Conservation (phyloP, 2,329 filamentous ascomycete species). For the Alternaria gaisen region DNA sequence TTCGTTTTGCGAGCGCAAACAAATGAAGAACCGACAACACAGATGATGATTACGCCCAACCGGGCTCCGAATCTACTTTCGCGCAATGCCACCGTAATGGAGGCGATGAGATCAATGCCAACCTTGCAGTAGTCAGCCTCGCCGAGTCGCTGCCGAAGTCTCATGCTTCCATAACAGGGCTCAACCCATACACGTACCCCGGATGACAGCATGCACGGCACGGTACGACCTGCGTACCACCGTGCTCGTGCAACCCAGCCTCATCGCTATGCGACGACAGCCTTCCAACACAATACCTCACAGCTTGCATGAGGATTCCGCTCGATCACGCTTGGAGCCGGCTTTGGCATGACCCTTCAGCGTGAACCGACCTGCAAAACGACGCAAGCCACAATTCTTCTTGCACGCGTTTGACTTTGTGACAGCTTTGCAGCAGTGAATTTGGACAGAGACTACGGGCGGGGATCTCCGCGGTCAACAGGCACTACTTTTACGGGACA, state of each 20-base stretch:
- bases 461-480: background rate
- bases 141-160: conserved; percentile 10
- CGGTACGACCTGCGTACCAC: conserved; percentile 6
- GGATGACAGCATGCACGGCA: conserved; percentile 6
- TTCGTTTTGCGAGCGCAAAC: background rate
- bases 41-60: background rate
- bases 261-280: conserved; percentile 2
- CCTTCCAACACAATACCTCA: background rate
- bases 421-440: background rate
- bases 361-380: background rate
- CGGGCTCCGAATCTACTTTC: background rate
- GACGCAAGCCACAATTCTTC: background rate
- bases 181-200: background rate
- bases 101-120: conserved; percentile 1
- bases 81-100: background rate
- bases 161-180: conserved; percentile 5
- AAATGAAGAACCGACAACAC: background rate
- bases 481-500: conserved; percentile 3
- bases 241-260: background rate
- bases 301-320: background rate
- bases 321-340: background rate
- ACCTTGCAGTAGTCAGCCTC: conserved; percentile 1
- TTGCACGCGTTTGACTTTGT: background rate
- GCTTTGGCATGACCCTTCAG: background rate
- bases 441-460: background rate